Percentiles rank a stretch among this genome's conserved stretches.
phyloP scores from a whole-genome alignment of 2,329 filamentous ascomycete species.

The Chalaropsis thielavioides region DNA sequence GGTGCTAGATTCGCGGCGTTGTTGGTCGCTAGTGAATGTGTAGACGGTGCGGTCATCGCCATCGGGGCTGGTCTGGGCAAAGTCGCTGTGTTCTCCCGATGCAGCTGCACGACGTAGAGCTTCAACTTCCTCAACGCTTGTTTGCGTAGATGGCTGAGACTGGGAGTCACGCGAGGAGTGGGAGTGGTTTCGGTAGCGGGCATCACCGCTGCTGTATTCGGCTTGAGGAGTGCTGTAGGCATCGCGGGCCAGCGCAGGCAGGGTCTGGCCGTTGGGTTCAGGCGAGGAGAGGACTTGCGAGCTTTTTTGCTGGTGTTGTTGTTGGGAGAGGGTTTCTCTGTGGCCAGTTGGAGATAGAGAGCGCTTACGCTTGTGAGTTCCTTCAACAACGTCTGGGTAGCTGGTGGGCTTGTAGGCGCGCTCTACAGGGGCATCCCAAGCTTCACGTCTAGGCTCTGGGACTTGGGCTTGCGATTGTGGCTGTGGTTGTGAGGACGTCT shows the following conservation, averaged over 20 bases:
- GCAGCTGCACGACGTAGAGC: constrained; percentile 31
- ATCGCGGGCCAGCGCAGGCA: constrained; percentile 23
- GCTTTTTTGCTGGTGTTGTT: constrained; percentile 27
- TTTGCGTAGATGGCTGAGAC: constrained; percentile 32
- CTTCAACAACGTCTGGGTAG: constrained; percentile 26
- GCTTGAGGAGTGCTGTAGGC: constrained; percentile 30
- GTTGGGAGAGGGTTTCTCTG: constrained; percentile 26
- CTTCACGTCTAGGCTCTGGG: constrained; percentile 10
- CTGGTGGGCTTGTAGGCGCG: constrained; percentile 12
- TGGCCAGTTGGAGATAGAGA: constrained; percentile 45
- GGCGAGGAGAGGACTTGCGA: constrained; percentile 3
- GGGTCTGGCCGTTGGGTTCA: constrained; percentile 4
- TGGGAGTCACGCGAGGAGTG: constrained; percentile 36
- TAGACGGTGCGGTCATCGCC: constrained; percentile 21
- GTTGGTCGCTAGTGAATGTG: constrained; percentile 32
- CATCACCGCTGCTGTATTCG: constrained; percentile 32
- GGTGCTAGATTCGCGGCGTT: constrained; percentile 34
- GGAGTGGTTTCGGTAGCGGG: constrained; percentile 37
- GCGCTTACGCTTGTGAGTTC: constrained; percentile 50
- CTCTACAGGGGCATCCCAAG: constrained; percentile 15
- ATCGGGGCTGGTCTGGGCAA: constrained; percentile 10
- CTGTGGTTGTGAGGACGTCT: constrained; percentile 5
- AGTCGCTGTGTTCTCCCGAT: constrained; percentile 35
- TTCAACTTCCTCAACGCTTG: constrained; percentile 37
- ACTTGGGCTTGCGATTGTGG: constrained; percentile 11